Base-by-base conservation (phyloP, 768 basidiomycete genomes). In the Asterophora lycoperdoides region DNA sequence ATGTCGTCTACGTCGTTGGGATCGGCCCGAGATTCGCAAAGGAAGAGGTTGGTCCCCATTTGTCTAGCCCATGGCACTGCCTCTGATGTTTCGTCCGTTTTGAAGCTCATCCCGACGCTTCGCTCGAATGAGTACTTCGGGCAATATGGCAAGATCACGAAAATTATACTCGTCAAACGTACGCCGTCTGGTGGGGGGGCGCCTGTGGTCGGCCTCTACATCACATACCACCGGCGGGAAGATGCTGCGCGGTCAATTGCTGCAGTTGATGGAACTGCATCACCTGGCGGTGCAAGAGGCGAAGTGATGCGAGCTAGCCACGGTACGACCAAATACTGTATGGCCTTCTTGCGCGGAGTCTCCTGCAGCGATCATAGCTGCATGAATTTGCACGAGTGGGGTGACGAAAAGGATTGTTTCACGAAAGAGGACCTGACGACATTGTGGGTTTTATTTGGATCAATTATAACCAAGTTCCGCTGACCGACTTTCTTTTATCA, bases 311-410 rank as follows among this genome's bases (percentile, higher is more conserved):
- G 91, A 52, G 95, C 93, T 14, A 94, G 91, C 61, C 86, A 91
- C 64, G 96, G 96, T 20, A 98, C 94, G 13, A 95, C 95, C 28
- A 91, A 96, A 66, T 99, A 99, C 61, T 99, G 96, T 69, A 93
- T 97, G 82, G 76, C 84, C 3, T 98, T 96, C 65, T 78, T 99
- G 52, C 87, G 94, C 35, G 84, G 90, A 15, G 77, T 80, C 30
- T 76, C 77, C 51, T 99, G 96, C 67, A 78, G 83, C 49, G 92
- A 92, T 60, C 86, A 89, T 58, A 84, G 80, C 55, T 99, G 96
- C 68, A 86, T 94, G 84, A 89, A 90, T 64, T 71, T 94, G 37
- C 96, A 99, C 63, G 96, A 98, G 65, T 96, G 93, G 91, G 96
- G 94, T 29, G 96, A 97, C 53, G 95, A 98, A 68, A 89, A 92